phyloP scores from a whole-genome alignment of 208 protist genomes.

The Trypanosoma vivax region DNA sequence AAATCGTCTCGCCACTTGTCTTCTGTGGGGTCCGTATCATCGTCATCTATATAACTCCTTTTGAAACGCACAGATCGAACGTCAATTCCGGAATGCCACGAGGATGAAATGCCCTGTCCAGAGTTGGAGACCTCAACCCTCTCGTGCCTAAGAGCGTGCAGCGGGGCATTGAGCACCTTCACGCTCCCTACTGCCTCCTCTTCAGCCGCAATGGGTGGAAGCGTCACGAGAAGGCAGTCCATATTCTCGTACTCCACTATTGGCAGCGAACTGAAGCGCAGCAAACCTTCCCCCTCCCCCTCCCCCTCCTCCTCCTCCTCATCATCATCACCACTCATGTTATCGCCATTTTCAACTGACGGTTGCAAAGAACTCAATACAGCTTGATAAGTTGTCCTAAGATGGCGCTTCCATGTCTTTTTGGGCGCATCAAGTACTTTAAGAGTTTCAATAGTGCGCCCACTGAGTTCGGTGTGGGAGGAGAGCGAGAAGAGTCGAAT shows the following conservation, averaged over 20 bases:
- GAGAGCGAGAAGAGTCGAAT: slow-evolving; percentile 13
- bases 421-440: slow-evolving; percentile 16
- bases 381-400: slow-evolving; percentile 8
- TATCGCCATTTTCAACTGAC: not conserved
- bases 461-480: slow-evolving; percentile 5
- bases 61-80: slow-evolving; percentile 12
- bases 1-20: not conserved
- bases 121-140: slow-evolving; percentile 4
- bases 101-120: slow-evolving; percentile 21
- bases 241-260: slow-evolving; percentile 30
- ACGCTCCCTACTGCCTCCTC: not conserved
- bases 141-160: slow-evolving; percentile 17
- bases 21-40: slow-evolving; percentile 3
- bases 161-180: slow-evolving; percentile 1
- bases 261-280: slow-evolving; percentile 24
- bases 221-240: slow-evolving; percentile 21
- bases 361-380: not conserved
- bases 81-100: slow-evolving; percentile 25
- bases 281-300: not conserved
- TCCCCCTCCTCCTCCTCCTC: slow-evolving; percentile 12
- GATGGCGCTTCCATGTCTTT: slow-evolving; percentile 13
- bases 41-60: slow-evolving; percentile 23
- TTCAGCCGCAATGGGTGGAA: slow-evolving; percentile 1
- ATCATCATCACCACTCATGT: not conserved
- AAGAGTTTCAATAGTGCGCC: slow-evolving; percentile 1